These are phyloP conservation scores for Fusarium sulawesiense DNA, from an alignment of 2,329 filamentous ascomycete genomes.

Conservation along the genomic window DNA sequence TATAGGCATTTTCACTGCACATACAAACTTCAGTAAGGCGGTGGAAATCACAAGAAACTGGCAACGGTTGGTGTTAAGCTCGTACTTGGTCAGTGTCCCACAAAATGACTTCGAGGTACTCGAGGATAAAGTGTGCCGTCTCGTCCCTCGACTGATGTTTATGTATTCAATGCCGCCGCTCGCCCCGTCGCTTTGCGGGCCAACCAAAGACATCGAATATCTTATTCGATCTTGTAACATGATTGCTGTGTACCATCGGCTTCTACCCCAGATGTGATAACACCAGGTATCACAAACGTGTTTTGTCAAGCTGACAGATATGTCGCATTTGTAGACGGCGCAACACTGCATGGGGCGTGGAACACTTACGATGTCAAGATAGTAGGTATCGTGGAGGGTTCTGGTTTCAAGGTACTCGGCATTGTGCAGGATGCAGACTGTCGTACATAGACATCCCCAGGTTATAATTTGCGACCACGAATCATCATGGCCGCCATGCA, in stretches of 20 bases:
- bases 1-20: not conserved
- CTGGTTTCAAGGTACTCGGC: conserved; percentile 23
- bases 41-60: not conserved
- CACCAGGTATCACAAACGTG: conserved; percentile 11
- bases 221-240: conserved; percentile 19
- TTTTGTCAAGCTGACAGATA: conserved; percentile 40
- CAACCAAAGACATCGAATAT: conserved; percentile 11
- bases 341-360: not conserved
- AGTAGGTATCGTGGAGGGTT: not conserved
- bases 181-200: conserved; percentile 17
- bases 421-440: conserved; percentile 12
- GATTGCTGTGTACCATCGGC: conserved; percentile 22
- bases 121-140: not conserved
- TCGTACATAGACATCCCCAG: not conserved
- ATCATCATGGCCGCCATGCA: conserved; percentile 9
- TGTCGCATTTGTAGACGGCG: conserved; percentile 11
- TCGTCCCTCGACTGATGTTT: not conserved
- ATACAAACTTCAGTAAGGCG: no score
- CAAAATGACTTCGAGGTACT: not conserved
- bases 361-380: conserved; percentile 3
- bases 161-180: not conserved
- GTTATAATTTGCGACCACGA: not conserved
- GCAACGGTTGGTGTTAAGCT: not conserved
- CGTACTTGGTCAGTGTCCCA: not conserved
- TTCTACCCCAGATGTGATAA: conserved; percentile 26